Conservation (phyloP, 805 yeast species). For the Nakazawaea holstii region DNA sequence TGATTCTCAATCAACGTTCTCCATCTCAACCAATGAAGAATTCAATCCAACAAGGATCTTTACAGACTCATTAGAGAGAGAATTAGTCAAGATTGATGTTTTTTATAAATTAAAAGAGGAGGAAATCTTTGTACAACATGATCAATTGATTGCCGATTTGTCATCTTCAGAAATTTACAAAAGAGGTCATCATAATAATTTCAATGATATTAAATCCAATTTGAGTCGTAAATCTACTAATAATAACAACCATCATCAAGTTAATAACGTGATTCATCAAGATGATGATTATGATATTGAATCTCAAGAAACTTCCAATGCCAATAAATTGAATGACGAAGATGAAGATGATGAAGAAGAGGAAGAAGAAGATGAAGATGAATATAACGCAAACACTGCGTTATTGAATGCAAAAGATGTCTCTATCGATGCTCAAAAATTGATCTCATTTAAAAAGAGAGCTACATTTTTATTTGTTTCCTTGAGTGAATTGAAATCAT, state of each 20-base stretch:
- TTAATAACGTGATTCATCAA: no score
- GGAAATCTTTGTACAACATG: slow-evolving; percentile 39
- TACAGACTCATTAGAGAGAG: slow-evolving; percentile 38
- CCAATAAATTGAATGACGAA: slow-evolving; percentile 13
- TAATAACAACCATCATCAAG: slow-evolving; percentile 17
- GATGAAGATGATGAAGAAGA: slow-evolving; percentile 34
- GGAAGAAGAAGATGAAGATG: slow-evolving; percentile 28
- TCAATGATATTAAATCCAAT: slow-evolving; percentile 18
- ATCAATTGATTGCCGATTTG: slow-evolving; percentile 42
- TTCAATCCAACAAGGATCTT: slow-evolving; percentile 38
- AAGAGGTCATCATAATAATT: slow-evolving; percentile 18
- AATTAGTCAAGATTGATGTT: slow-evolving; percentile 44
- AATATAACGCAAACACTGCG: slow-evolving; percentile 38
- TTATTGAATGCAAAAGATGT: slow-evolving; percentile 44
- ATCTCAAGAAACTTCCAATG: slow-evolving; percentile 5
- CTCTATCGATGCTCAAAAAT: slow-evolving; percentile 42
- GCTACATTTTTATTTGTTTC: slow-evolving; percentile 39
- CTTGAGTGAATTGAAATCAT: slow-evolving; percentile 43
- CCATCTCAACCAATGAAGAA: slow-evolving; percentile 6
- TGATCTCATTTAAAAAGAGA: slow-evolving; percentile 41
- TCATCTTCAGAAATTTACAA: slow-evolving; percentile 26
- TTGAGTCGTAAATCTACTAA: slow-evolving; percentile 18
- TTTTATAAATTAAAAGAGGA: slow-evolving; percentile 45
- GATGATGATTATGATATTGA: slow-evolving; percentile 13
- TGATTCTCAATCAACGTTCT: slow-evolving; percentile 7